Conservation (phyloP, 2,329 filamentous ascomycete genomes). For the Apiospora rasikravindrae region DNA sequence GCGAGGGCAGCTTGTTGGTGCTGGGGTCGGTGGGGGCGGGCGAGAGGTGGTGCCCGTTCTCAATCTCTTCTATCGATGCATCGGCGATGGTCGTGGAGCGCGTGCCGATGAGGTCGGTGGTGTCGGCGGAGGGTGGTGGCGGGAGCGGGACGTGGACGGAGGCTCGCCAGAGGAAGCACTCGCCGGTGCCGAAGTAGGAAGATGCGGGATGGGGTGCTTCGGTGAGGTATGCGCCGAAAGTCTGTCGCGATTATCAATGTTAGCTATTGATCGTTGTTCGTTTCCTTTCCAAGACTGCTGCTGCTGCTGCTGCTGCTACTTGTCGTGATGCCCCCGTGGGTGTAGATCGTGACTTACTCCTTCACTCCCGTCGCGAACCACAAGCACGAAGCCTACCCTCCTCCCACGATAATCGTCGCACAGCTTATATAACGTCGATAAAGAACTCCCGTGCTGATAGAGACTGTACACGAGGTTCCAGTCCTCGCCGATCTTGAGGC, state of each 20-base stretch:
- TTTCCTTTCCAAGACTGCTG: background rate
- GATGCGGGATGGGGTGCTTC: constrained; percentile 81
- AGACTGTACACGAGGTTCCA: constrained; percentile 90
- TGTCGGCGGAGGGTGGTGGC: constrained; percentile 68
- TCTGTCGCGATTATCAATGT: constrained; percentile 44
- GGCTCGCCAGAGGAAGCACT: constrained; percentile 91
- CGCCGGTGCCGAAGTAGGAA: constrained; percentile 93
- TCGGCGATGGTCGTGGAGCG: constrained; percentile 49
- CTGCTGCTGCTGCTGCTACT: background rate
- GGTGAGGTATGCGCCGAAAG: constrained; percentile 93
- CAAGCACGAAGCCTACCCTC: constrained; percentile 87
- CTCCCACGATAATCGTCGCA: constrained; percentile 70
- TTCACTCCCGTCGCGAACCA: constrained; percentile 78
- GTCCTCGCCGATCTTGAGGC: constrained; percentile 83
- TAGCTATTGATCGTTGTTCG: constrained; percentile 15
- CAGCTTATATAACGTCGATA: constrained; percentile 84
- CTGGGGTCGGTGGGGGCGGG: constrained; percentile 22
- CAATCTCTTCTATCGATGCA: constrained; percentile 23
- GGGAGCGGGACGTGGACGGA: constrained; percentile 70
- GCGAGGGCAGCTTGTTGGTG: constrained; percentile 31
- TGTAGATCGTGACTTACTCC: constrained; percentile 60
- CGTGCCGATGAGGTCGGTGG: constrained; percentile 46
- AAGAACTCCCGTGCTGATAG: constrained; percentile 87
- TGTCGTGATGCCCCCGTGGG: background rate
- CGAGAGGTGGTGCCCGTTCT: constrained; percentile 24